Percentiles rank a stretch among this genome's conserved stretches.
Evolutionary conservation across 2,329 filamentous ascomycete species (phyloP).

Genomic region (Penicillium sp.): DNA sequence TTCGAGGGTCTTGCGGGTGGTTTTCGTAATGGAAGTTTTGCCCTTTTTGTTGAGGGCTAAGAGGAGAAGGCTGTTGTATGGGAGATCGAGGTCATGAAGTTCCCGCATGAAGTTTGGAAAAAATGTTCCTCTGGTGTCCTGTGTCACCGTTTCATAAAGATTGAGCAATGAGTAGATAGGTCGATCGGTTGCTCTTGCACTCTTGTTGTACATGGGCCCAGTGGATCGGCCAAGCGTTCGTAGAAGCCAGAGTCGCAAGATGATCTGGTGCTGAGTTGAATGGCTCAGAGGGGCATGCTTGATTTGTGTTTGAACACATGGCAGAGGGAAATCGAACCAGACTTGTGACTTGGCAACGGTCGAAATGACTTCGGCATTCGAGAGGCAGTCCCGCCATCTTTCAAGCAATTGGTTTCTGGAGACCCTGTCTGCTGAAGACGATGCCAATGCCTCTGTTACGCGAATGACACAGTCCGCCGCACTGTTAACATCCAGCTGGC

Average conservation of each 20-base stretch:
- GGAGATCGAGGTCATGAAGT: conserved; percentile 31
- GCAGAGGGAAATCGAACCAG: conserved; percentile 27
- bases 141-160: conserved; percentile 25
- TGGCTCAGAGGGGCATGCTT: conserved; percentile 1
- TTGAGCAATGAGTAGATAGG: conserved; percentile 26
- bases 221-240: conserved; percentile 25
- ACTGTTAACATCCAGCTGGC: conserved; percentile 22
- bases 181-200: conserved; percentile 19
- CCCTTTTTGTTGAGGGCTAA: conserved; percentile 28
- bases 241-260: conserved; percentile 35
- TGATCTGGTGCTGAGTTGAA: conserved; percentile 25
- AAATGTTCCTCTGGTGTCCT: conserved; percentile 19
- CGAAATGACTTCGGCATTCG: conserved; percentile 17
- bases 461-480: conserved; percentile 29
- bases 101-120: conserved; percentile 27
- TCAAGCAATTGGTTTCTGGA: conserved; percentile 22
- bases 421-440: conserved; percentile 18
- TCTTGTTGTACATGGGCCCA: conserved; percentile 20
- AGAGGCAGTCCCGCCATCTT: conserved; percentile 32
- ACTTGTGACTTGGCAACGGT: conserved; percentile 22
- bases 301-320: conserved; percentile 3
- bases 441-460: conserved; percentile 32
- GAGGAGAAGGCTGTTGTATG: conserved; percentile 30
- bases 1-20: conserved; percentile 23
- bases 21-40: conserved; percentile 22